A percentile compares a stretch with the other conserved stretches of the same genome.
phyloP scores from a whole-genome alignment of 305 asterid species.

The Coffea humblotiana region DNA sequence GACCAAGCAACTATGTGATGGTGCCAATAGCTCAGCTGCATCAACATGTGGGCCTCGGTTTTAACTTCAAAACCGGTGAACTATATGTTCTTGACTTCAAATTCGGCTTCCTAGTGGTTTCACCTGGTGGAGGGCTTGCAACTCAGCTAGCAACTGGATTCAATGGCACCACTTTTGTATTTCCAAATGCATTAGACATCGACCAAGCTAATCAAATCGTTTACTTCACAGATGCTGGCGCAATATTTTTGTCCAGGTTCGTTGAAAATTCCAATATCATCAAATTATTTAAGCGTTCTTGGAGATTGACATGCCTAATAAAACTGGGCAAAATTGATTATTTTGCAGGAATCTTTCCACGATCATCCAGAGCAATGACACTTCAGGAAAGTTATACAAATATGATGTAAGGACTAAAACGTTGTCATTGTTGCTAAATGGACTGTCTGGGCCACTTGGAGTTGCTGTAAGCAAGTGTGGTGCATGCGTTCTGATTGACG shows the following conservation, averaged over 20 bases:
- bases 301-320: too few relatives aligned
- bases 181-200: neutral
- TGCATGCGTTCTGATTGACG: neutral
- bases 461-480: neutral
- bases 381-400: neutral
- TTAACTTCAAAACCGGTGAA: neutral
- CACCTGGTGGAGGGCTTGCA: neutral
- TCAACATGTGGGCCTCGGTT: neutral
- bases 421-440: neutral
- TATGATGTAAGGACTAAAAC: neutral
- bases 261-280: neutral
- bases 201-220: neutral
- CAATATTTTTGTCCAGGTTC: neutral
- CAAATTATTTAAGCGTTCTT: neutral
- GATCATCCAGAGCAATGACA: neutral
- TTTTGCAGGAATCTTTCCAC: neutral
- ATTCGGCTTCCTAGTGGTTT: neutral
- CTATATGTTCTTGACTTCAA: neutral
- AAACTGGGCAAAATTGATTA: neutral
- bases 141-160: neutral
- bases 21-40: neutral
- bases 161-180: neutral
- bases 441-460: neutral
- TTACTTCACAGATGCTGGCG: conserved; percentile 4
- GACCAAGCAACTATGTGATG: neutral